Conservation (phyloP, 2,329 filamentous ascomycete species). For the Triangularia setosa region DNA sequence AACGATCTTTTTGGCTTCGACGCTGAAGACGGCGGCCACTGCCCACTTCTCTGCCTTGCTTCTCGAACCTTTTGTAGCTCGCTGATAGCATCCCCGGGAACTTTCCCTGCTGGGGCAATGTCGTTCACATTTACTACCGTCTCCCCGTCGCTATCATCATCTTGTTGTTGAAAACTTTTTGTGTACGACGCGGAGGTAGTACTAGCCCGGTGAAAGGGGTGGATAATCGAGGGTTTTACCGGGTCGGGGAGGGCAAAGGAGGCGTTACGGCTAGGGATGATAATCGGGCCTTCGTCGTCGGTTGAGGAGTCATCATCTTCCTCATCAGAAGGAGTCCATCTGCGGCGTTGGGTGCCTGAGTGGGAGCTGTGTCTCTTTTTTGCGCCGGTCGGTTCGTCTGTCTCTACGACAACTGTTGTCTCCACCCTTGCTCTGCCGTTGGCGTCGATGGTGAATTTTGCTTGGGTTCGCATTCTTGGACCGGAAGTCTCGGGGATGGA, state of each 20-base stretch:
- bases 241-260: slow-evolving; percentile 58
- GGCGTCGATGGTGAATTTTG: slow-evolving; percentile 62
- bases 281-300: slow-evolving; percentile 58
- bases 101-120: slow-evolving; percentile 26
- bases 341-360: slow-evolving; percentile 24
- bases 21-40: slow-evolving; percentile 23
- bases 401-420: slow-evolving; percentile 42
- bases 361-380: slow-evolving; percentile 26
- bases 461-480: slow-evolving; percentile 49
- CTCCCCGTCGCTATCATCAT: slow-evolving; percentile 56
- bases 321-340: slow-evolving; percentile 42
- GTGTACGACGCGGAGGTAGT: slow-evolving; percentile 44
- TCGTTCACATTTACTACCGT: slow-evolving; percentile 48
- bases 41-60: slow-evolving; percentile 37
- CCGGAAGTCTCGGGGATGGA: slow-evolving; percentile 55
- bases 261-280: slow-evolving; percentile 57
- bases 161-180: slow-evolving; percentile 22
- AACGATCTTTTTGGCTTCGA: slow-evolving; percentile 36
- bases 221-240: slow-evolving; percentile 41
- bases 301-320: slow-evolving; percentile 52
- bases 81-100: slow-evolving; percentile 52
- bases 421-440: slow-evolving; percentile 56
- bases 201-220: slow-evolving; percentile 44
- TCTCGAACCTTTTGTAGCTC: slow-evolving; percentile 58
- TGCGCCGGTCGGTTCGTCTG: slow-evolving; percentile 25